These are phyloP conservation scores for Trichomonascaceae sp. DNA, from an alignment of 1,139 yeast species.

Conservation along the genomic window DNA sequence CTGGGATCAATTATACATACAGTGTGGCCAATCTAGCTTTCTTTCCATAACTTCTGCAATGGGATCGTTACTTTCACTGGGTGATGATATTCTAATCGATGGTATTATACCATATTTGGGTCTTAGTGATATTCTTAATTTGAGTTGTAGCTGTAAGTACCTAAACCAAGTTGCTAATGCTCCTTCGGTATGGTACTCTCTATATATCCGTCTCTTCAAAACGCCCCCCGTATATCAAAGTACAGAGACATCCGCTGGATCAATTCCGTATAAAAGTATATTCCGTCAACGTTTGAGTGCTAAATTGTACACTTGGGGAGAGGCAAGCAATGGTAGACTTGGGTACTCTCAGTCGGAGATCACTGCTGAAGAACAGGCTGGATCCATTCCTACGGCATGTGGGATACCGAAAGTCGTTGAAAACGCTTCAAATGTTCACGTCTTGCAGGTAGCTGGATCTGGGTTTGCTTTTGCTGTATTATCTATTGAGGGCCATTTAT, in stretches of 20 bases:
- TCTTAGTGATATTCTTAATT: slow-evolving; percentile 19
- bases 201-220: slow-evolving; percentile 22
- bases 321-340: slow-evolving; percentile 47
- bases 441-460: slow-evolving; percentile 56
- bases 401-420: slow-evolving; percentile 22
- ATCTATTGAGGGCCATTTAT: slow-evolving; percentile 22
- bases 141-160: slow-evolving; percentile 19
- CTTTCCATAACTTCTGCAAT: not conserved
- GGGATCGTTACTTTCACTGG: slow-evolving; percentile 13
- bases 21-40: not conserved
- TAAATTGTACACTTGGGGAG: slow-evolving; percentile 63
- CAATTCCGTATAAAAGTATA: slow-evolving; percentile 32
- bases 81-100: slow-evolving; percentile 29
- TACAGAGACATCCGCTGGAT: slow-evolving; percentile 1
- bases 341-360: slow-evolving; percentile 38
- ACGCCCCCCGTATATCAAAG: not conserved
- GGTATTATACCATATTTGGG: slow-evolving; percentile 25
- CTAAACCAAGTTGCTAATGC: slow-evolving; percentile 18
- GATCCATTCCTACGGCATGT: slow-evolving; percentile 20
- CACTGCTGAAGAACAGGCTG: slow-evolving; percentile 15
- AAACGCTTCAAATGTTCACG: slow-evolving; percentile 35
- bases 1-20: not conserved
- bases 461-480: slow-evolving; percentile 64
- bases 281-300: slow-evolving; percentile 40
- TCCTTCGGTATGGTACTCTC: slow-evolving; percentile 30